Base-by-base conservation (phyloP, 768 basidiomycete species). In the Galerina marginata region DNA sequence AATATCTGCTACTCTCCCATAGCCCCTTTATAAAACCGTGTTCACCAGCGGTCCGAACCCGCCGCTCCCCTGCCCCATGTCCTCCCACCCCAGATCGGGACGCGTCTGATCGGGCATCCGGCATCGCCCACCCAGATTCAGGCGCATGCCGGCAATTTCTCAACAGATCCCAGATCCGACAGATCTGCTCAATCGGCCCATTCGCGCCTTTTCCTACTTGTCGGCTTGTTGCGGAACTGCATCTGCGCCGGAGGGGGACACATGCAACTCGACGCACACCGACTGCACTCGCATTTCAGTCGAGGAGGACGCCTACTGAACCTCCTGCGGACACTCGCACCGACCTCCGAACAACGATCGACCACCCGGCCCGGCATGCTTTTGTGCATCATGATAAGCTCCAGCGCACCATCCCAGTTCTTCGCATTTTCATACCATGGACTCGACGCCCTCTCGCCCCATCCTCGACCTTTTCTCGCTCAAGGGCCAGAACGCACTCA, bases 381-480 rank as follows among this genome's bases (percentile, higher is more conserved):
- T 52, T 44, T 40, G 44, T 29, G 42, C 38, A 46, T 10, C 25
- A 57, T 60, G 33, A 43, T 37, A 45, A 50, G 46, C 48, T 56
- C 46, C 43, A 37, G 20, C 46, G 44, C 43, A 23, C 25, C 20
- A 43, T 38, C 3, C 26, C 56, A 57, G 46, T 40, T 60, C 57
- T 29, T 40, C 43, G 14, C 39, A 42, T 48, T 38, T 38, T 48
- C 43, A n/a, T 55, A n/a, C 56, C 63, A 87, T 88, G 85, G 82
- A 86, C 68, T 77, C 80, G 59, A 79, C 86, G 40, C 85, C 87
- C 26, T 63, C 73, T 37, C 62, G 74, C 76, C 69, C 80, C 74
- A 67, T 86, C 11, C 83, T 74, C 62, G 73, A 79, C 39, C 83
- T 95, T 51, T 93, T 93, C 75, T 82, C 84, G 58, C 84, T 95